Evolutionary conservation across 306 rosid species (phyloP).

Genomic region (Malus asiatica): DNA sequence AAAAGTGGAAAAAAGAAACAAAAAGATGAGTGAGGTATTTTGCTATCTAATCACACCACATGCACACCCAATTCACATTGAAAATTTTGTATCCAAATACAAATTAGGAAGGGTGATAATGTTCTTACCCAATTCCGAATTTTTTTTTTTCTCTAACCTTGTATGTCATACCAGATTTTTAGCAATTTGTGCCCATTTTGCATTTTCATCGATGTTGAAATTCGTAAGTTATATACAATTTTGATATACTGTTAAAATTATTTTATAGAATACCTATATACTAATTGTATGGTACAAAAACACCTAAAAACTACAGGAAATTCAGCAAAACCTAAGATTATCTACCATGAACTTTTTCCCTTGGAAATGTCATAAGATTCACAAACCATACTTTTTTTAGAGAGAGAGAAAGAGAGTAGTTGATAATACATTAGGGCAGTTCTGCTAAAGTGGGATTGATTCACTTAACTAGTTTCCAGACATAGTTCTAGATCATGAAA

Average conservation of each 20-base stretch:
- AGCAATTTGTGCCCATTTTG: too few species aligned
- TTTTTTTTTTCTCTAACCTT: not conserved
- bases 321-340: not conserved
- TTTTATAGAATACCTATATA: too few species aligned
- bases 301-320: not conserved
- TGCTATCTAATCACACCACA: not conserved
- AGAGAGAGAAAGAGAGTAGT: not conserved
- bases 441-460: not conserved
- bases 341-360: too few species aligned
- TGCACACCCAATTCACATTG: not conserved
- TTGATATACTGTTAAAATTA: too few species aligned
- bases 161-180: not conserved
- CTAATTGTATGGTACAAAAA: too few species aligned
- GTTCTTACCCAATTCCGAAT: not conserved
- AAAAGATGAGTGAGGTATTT: not conserved
- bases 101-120: not conserved
- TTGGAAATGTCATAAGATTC: not conserved
- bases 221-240: too few species aligned
- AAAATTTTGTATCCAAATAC: not conserved
- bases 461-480: not conserved
- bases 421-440: not conserved
- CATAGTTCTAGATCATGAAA: not conserved
- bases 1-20: not conserved
- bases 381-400: not conserved
- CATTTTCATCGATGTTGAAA: too few species aligned